Evolutionary conservation across 2,329 filamentous ascomycete genomes (phyloP), one percentile per base, ranked within the genome.

Genomic region (Tetracladium maxilliforme): DNA sequence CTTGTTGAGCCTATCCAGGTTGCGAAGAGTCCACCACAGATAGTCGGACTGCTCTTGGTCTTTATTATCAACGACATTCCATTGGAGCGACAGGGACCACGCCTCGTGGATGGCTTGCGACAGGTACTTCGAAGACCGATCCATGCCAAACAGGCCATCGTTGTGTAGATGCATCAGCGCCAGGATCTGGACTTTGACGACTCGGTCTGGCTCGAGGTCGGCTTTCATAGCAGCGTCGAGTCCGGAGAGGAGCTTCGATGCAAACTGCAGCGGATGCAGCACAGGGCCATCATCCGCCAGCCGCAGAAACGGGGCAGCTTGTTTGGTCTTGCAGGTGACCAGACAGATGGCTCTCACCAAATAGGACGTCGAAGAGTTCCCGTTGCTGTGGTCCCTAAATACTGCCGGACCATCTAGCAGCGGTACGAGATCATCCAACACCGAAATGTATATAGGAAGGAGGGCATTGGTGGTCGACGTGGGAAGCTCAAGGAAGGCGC

Each of bases 101-200:
- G 36, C 38, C 7, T 39, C 35, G n/a, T 31, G 32, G 6, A 43
- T 39, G 7, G 40, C 40, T 14, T 40, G 40, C 3, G 37, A 33
- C 0, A 43, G 23, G 16, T 37, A 31, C 13, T 23, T 30, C 7
- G 36, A 38, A 3, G 39, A 36, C 6, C 37, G 32, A 14, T 43
- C 38, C 7, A 36, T 28, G 4, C 40, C 40, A 5, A 26, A 25
- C 6, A 26, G 20, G 0, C 38, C 38, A 17, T 43, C 37, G 20
- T 41, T 42, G 18, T 41, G 33, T 4, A 43, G 26, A 7, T 41
- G 38, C 37, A 43, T 37, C 9, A 43, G 16, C 2, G 39, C 36
- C 4, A 43, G 13, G 4, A 42, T 30, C 24, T 40, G 39, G 7
- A 42, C 30, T 23, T 38, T 39, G 14, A 26, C 30, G 2, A 42